Evolutionary conservation across 2,329 filamentous ascomycete genomes (phyloP).

Genomic region (Stemphylium vesicarium): DNA sequence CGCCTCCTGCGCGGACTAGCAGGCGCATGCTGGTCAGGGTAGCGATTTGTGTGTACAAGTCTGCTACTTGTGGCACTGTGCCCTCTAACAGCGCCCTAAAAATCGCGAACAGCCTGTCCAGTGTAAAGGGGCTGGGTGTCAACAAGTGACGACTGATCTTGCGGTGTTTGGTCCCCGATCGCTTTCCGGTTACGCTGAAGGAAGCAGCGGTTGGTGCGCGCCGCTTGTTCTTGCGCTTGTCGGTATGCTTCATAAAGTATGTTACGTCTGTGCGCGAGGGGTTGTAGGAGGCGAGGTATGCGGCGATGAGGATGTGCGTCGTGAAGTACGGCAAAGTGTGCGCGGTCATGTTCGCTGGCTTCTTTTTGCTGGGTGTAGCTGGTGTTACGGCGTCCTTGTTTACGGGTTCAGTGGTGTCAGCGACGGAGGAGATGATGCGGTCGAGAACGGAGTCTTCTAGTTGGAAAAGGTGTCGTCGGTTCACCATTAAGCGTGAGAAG

Average conservation of each 20-base stretch:
- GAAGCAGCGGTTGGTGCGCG: slow-evolving; percentile 36
- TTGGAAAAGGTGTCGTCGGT: slow-evolving; percentile 72
- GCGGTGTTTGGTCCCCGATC: slow-evolving; percentile 59
- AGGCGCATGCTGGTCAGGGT: slow-evolving; percentile 75
- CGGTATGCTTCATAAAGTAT: slow-evolving; percentile 76
- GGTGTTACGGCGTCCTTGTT: not conserved
- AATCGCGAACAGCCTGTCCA: slow-evolving; percentile 81
- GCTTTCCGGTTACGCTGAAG: slow-evolving; percentile 15
- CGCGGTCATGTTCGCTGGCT: slow-evolving; percentile 31
- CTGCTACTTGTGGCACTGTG: slow-evolving; percentile 52
- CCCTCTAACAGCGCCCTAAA: slow-evolving; percentile 68
- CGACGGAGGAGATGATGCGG: slow-evolving; percentile 54
- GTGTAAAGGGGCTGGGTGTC: slow-evolving; percentile 75
- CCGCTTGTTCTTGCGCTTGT: slow-evolving; percentile 56
- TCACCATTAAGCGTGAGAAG: slow-evolving; percentile 82
- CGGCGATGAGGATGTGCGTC: slow-evolving; percentile 74
- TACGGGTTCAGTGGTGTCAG: not conserved
- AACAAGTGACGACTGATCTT: slow-evolving; percentile 80
- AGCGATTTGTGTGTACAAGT: slow-evolving; percentile 64
- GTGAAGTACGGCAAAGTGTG: slow-evolving; percentile 72
- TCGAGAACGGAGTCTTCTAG: slow-evolving; percentile 74
- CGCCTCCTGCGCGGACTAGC: slow-evolving; percentile 65
- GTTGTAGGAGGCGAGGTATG: slow-evolving; percentile 84
- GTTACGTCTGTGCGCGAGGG: slow-evolving; percentile 73
- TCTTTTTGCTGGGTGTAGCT: slow-evolving; percentile 21